A percentile compares a stretch with the other conserved stretches of the same genome.
Conservation (phyloP, 345 rosid species). For the Arabis hirsuta region DNA sequence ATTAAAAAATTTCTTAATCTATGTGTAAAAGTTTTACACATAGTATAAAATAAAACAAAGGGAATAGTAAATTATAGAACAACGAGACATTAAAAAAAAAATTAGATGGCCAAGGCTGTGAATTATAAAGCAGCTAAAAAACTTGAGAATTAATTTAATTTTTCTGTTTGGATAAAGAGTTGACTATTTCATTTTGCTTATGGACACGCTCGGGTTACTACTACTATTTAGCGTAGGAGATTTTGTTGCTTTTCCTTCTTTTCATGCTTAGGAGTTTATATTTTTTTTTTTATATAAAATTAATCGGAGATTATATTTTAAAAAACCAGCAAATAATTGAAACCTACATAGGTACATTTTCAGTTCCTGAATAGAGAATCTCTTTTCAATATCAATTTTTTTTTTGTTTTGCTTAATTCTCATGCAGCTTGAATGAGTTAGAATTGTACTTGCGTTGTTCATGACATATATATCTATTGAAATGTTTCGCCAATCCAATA, state of each 20-base stretch:
- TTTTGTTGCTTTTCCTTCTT: constrained; percentile 6
- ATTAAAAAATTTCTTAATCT: too few relatives aligned
- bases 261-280: not conserved
- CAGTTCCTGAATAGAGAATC: too few relatives aligned
- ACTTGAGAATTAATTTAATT: constrained; percentile 8
- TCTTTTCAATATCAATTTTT: too few relatives aligned
- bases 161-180: not conserved
- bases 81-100: not conserved
- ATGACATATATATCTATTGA: not conserved
- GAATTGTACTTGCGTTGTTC: not conserved
- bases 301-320: too few relatives aligned
- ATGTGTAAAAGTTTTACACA: too few relatives aligned
- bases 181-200: too few relatives aligned
- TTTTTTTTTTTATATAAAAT: too few relatives aligned
- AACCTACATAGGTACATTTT: too few relatives aligned
- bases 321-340: too few relatives aligned
- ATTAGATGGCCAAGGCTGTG: not conserved
- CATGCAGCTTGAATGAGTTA: not conserved
- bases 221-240: not conserved
- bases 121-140: not conserved
- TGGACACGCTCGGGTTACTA: constrained; percentile 4
- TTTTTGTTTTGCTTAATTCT: not conserved
- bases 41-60: too few relatives aligned
- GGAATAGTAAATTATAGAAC: too few relatives aligned
- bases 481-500: not conserved